Conservation (phyloP, 352 stramenopile species). For the Globisporangium perplexum region DNA sequence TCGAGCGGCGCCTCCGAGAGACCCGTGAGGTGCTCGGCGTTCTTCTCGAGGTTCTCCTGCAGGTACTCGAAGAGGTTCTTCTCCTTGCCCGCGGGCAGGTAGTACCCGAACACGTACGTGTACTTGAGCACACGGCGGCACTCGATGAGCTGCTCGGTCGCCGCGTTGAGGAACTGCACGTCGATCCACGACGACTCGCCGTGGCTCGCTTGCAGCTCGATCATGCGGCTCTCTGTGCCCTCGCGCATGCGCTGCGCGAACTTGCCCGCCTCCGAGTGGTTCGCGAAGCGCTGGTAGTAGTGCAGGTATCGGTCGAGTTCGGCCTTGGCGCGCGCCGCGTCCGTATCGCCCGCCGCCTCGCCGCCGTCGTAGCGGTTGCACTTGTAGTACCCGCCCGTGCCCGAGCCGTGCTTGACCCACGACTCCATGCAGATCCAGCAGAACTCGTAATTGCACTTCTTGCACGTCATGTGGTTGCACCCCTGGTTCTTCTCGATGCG, state of each 20-base stretch:
- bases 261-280: conserved; percentile 94
- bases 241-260: conserved; percentile 96
- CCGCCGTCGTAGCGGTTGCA: conserved; percentile 97
- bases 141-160: conserved; percentile 96
- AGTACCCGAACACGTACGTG: conserved; percentile 96
- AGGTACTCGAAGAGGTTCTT: conserved; percentile 95
- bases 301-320: conserved; percentile 99
- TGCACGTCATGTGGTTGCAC: conserved; percentile 99
- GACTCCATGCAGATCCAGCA: conserved; percentile 98
- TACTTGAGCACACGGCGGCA: conserved; percentile 98
- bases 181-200: conserved; percentile 94
- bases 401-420: conserved; percentile 95
- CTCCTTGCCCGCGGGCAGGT: conserved; percentile 83
- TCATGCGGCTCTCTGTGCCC: conserved; percentile 94
- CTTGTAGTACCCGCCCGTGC: conserved; percentile 98
- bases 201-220: conserved; percentile 92
- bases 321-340: conserved; percentile 91
- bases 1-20: conserved; percentile 89
- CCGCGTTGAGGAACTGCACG: conserved; percentile 97
- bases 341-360: conserved; percentile 47
- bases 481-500: conserved; percentile 99
- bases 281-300: conserved; percentile 99
- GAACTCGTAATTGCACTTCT: conserved; percentile 93
- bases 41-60: conserved; percentile 93
- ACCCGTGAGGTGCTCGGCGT: conserved; percentile 89